phyloP scores from a whole-genome alignment of 2,329 filamentous ascomycete genomes.

The Periconia digitata region DNA sequence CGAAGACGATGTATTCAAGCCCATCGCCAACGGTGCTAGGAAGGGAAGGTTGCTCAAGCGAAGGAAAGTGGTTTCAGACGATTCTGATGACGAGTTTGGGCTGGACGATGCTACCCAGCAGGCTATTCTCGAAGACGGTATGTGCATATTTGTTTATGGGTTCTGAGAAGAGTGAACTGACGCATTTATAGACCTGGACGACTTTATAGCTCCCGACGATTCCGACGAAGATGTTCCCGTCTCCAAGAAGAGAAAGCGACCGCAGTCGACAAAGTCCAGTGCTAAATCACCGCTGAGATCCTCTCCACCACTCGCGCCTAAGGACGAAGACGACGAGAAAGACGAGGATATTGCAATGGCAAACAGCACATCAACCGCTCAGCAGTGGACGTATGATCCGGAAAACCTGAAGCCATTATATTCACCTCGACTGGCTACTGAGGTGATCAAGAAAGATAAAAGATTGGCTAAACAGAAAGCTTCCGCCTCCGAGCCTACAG shows the following conservation, averaged over 20 bases:
- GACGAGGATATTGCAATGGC: slow-evolving; percentile 58
- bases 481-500: slow-evolving; percentile 77
- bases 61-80: slow-evolving; percentile 64
- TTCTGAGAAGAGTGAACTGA: not conserved
- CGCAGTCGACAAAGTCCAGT: slow-evolving; percentile 63
- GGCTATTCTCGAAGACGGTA: slow-evolving; percentile 58
- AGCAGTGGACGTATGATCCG: slow-evolving; percentile 78
- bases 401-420: slow-evolving; percentile 57
- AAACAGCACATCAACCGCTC: slow-evolving; percentile 67
- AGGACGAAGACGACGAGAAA: slow-evolving; percentile 48
- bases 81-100: slow-evolving; percentile 68
- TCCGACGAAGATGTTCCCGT: slow-evolving; percentile 68
- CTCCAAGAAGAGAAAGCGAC: slow-evolving; percentile 71
- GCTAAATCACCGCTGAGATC: slow-evolving; percentile 53
- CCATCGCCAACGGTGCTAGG: slow-evolving; percentile 49
- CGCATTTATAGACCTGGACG: slow-evolving; percentile 66
- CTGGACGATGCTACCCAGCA: slow-evolving; percentile 59
- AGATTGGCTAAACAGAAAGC: slow-evolving; percentile 62
- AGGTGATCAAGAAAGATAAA: slow-evolving; percentile 33
- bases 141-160: not conserved
- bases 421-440: slow-evolving; percentile 44
- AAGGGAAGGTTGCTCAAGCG: slow-evolving; percentile 56
- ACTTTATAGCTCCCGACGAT: slow-evolving; percentile 86
- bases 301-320: slow-evolving; percentile 38
- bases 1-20: slow-evolving; percentile 70